Conservation (phyloP, 192 early-diverging fungal genomes). For the Polychytrium aggregatum region DNA sequence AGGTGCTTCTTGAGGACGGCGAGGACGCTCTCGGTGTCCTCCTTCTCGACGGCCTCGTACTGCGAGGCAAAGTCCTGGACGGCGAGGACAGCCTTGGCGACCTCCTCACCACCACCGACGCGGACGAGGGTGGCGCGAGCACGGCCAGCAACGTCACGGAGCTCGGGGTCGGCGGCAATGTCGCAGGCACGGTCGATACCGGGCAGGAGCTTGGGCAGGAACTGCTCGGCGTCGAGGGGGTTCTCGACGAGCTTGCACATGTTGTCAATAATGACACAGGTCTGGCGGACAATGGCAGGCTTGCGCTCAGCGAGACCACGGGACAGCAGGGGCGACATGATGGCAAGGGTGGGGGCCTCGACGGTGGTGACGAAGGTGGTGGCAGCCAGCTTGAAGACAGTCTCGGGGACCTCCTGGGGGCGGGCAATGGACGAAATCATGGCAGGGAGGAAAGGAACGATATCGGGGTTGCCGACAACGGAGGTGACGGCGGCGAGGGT, state of each 20-base stretch:
- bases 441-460: constrained; percentile 63
- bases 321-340: constrained; percentile 65
- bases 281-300: constrained; percentile 60
- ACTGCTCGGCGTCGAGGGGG: constrained; percentile 65
- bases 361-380: constrained; percentile 68
- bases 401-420: constrained; percentile 68
- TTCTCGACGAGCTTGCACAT: constrained; percentile 83
- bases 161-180: constrained; percentile 65
- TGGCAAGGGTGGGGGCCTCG: constrained; percentile 63
- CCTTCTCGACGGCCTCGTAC: constrained; percentile 13
- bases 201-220: constrained; percentile 67
- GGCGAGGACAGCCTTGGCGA: constrained; percentile 41
- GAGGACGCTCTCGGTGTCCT: constrained; percentile 18
- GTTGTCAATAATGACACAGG: constrained; percentile 78
- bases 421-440: constrained; percentile 62
- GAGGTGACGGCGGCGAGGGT: constrained; percentile 57
- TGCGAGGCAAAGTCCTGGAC: constrained; percentile 40
- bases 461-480: constrained; percentile 68
- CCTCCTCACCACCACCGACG: constrained; percentile 48
- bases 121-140: constrained; percentile 56
- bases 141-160: constrained; percentile 56
- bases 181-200: constrained; percentile 67
- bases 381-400: constrained; percentile 64
- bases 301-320: constrained; percentile 60
- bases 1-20: constrained; percentile 31